These are phyloP conservation scores for Cyathus striatus DNA, from an alignment of 768 basidiomycete genomes.

Conservation along the genomic window DNA sequence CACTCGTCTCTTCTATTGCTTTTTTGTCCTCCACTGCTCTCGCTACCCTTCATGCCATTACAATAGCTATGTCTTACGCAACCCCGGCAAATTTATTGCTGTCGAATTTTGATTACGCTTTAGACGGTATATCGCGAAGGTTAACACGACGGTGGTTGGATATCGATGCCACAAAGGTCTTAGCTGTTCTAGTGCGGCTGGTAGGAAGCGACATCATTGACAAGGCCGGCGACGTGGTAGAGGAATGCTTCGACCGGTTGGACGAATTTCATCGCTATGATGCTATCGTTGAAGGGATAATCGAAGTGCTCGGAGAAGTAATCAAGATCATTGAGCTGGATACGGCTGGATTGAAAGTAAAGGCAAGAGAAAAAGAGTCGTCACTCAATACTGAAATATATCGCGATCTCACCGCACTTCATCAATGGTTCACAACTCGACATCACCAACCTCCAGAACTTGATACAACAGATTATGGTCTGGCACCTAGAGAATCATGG, in stretches of 20 bases:
- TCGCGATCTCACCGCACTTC: no score
- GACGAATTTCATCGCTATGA: conserved; percentile 96
- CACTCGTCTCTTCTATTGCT: conserved; percentile 66
- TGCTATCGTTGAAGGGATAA: conserved; percentile 76
- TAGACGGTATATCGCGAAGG: conserved; percentile 84
- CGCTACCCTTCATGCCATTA: conserved; percentile 64
- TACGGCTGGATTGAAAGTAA: conserved; percentile 14
- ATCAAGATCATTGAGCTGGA: conserved; percentile 70
- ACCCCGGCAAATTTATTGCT: conserved; percentile 83
- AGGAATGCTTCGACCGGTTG: conserved; percentile 94
- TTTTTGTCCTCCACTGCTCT: conserved; percentile 74
- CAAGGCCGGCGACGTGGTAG: conserved; percentile 89
- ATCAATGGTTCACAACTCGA: conserved; percentile 6
- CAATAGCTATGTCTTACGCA: conserved; percentile 80
- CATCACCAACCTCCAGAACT: conserved; percentile 24
- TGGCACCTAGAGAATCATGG: conserved; percentile 58
- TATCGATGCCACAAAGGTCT: conserved; percentile 82
- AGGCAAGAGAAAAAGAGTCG: no score
- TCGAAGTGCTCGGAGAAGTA: conserved; percentile 85
- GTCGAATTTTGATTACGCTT: conserved; percentile 94
- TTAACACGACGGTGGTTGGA: conserved; percentile 80
- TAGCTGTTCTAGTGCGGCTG: conserved; percentile 78
- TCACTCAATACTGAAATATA: no score
- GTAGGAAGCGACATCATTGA: conserved; percentile 86
- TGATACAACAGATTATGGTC: conserved; percentile 49